phyloP scores from a whole-genome alignment of 306 rosid species.

The Styphnolobium japonicum region DNA sequence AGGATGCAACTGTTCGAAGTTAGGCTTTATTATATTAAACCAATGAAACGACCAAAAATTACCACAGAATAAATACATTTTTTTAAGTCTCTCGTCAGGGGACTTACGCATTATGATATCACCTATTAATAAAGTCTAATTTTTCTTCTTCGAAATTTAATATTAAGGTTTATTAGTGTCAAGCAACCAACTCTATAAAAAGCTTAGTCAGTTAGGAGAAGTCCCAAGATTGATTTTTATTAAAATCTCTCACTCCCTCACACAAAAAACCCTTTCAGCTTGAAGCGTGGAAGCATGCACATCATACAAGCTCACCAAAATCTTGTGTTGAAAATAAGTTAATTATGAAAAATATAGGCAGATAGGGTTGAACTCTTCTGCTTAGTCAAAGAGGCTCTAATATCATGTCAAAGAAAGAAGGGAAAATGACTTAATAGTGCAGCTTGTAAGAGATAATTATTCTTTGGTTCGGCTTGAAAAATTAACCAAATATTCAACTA shows the following conservation, averaged over 20 bases:
- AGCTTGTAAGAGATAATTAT: no score
- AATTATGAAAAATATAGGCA: not conserved
- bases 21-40: slow-evolving; percentile 29
- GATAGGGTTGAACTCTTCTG: not conserved
- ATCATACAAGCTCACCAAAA: not conserved
- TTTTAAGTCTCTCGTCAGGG: slow-evolving; percentile 4
- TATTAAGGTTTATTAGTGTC: not conserved
- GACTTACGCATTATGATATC: not conserved
- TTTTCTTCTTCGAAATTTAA: not conserved
- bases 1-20: slow-evolving; percentile 38
- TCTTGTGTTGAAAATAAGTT: slow-evolving; percentile 1
- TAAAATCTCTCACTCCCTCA: not conserved
- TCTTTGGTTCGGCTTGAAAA: no score
- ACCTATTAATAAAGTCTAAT: not conserved
- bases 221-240: not conserved
- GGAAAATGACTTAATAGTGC: no score
- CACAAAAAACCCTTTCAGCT: not conserved
- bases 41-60: slow-evolving; percentile 23
- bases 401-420: no score
- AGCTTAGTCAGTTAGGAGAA: not conserved
- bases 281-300: not conserved
- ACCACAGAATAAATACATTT: slow-evolving; percentile 8
- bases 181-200: slow-evolving; percentile 6
- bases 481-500: no score
- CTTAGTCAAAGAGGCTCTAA: not conserved